Percentiles rank a stretch among this genome's conserved stretches.
These are phyloP conservation scores for Colletotrichum ledebouriae DNA, from an alignment of 2,329 filamentous ascomycete genomes.

Conservation along the genomic window DNA sequence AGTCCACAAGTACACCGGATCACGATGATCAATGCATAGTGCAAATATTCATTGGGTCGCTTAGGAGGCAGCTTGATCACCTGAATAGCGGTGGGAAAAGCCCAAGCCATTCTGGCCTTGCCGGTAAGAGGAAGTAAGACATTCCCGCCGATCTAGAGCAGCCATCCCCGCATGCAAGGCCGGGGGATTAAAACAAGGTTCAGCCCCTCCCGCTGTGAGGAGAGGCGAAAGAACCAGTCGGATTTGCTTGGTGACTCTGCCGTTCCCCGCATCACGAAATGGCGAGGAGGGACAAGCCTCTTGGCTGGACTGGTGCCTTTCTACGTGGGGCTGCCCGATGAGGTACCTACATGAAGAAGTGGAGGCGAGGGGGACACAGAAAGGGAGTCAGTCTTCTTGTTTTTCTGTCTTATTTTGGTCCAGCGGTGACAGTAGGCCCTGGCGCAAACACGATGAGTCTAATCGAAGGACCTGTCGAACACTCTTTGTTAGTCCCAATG, in stretches of 20 bases:
- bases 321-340: slow-evolving; percentile 13
- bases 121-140: slow-evolving; percentile 22
- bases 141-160: slow-evolving; percentile 21
- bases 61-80: slow-evolving; percentile 15
- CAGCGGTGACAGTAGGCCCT: slow-evolving; percentile 22
- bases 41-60: slow-evolving; percentile 24
- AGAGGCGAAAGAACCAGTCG: slow-evolving; percentile 23
- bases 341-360: not conserved
- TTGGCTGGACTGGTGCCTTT: slow-evolving; percentile 27
- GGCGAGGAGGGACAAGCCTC: slow-evolving; percentile 6
- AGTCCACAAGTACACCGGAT: not conserved
- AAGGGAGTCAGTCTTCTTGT: not conserved
- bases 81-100: slow-evolving; percentile 3
- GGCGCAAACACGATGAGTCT: slow-evolving; percentile 2
- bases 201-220: slow-evolving; percentile 35
- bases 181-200: slow-evolving; percentile 41
- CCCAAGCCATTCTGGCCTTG: slow-evolving; percentile 17
- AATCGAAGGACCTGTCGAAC: slow-evolving; percentile 33
- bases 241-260: slow-evolving; percentile 22
- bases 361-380: not conserved
- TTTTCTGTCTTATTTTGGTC: not conserved
- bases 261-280: slow-evolving; percentile 17
- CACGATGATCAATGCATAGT: not conserved
- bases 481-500: slow-evolving; percentile 27
- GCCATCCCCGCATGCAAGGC: slow-evolving; percentile 32